phyloP scores from a whole-genome alignment of 2,329 filamentous ascomycete genomes.

The Epichloe baconii region DNA sequence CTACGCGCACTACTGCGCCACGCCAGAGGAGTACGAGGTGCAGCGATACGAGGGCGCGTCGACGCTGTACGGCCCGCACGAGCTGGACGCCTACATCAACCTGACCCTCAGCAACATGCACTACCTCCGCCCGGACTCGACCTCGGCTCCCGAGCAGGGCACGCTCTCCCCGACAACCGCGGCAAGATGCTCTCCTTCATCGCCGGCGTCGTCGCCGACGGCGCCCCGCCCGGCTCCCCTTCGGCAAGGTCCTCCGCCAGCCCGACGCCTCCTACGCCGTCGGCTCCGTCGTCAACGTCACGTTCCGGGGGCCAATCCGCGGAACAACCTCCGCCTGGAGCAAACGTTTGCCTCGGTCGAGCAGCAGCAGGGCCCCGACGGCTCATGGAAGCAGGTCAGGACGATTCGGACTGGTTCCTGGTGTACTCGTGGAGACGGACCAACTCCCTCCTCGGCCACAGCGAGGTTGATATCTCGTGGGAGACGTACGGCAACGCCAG shows the following conservation, averaged over 20 bases:
- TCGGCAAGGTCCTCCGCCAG: slow-evolving; percentile 53
- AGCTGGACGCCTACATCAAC: slow-evolving; percentile 78
- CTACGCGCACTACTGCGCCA: slow-evolving; percentile 74
- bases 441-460: slow-evolving; percentile 56
- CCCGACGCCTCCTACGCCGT: slow-evolving; percentile 39
- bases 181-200: slow-evolving; percentile 70
- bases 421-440: slow-evolving; percentile 69
- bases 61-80: slow-evolving; percentile 74
- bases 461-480: slow-evolving; percentile 70
- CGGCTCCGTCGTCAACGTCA: slow-evolving; percentile 50
- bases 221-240: slow-evolving; percentile 51
- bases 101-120: slow-evolving; percentile 52
- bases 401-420: slow-evolving; percentile 73
- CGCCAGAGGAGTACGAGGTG: slow-evolving; percentile 65
- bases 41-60: slow-evolving; percentile 94
- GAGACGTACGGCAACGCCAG: slow-evolving; percentile 39
- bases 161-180: slow-evolving; percentile 66
- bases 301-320: slow-evolving; percentile 81
- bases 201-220: slow-evolving; percentile 63
- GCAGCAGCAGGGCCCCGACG: slow-evolving; percentile 32
- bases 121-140: slow-evolving; percentile 25
- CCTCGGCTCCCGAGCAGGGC: slow-evolving; percentile 33
- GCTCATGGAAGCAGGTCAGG: slow-evolving; percentile 52
- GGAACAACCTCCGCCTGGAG: slow-evolving; percentile 73
- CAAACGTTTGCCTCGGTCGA: slow-evolving; percentile 70